These are phyloP conservation scores for Paraphoma chrysanthemicola DNA, from an alignment of 2,329 filamentous ascomycete species.

Conservation along the genomic window DNA sequence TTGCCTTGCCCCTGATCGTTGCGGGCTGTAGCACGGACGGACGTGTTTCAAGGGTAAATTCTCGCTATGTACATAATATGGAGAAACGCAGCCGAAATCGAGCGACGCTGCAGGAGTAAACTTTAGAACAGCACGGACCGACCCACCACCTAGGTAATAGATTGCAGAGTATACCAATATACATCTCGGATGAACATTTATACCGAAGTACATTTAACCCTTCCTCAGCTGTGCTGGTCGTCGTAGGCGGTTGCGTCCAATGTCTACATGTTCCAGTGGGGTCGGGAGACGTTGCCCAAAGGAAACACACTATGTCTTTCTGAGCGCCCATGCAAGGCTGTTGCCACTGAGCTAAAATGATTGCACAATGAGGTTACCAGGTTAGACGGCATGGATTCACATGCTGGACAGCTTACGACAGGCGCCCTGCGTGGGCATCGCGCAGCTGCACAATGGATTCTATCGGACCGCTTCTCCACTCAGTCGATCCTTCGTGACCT, in stretches of 20 bases:
- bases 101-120: slow-evolving; percentile 3
- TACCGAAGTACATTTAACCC: no score
- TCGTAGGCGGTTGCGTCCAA: no score
- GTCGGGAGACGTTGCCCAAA: no score
- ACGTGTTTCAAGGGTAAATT: neutral
- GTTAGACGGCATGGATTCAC: neutral
- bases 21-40: neutral
- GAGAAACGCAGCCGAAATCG: slow-evolving; percentile 1
- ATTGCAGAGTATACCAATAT: no score
- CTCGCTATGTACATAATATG: neutral
- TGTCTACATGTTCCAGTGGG: no score
- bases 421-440: neutral
- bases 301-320: no score
- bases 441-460: neutral
- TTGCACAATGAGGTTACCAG: no score
- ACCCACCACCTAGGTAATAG: neutral
- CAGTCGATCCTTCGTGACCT: neutral
- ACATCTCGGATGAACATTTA: no score
- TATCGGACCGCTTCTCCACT: neutral
- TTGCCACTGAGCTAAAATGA: no score
- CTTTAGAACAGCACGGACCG: neutral
- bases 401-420: neutral
- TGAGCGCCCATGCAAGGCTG: neutral
- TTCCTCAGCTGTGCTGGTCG: no score
- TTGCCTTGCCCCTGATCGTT: slow-evolving; percentile 9